Evolutionary conservation across 2,329 filamentous ascomycete genomes (phyloP).

Genomic region (Aspergillus latus): DNA sequence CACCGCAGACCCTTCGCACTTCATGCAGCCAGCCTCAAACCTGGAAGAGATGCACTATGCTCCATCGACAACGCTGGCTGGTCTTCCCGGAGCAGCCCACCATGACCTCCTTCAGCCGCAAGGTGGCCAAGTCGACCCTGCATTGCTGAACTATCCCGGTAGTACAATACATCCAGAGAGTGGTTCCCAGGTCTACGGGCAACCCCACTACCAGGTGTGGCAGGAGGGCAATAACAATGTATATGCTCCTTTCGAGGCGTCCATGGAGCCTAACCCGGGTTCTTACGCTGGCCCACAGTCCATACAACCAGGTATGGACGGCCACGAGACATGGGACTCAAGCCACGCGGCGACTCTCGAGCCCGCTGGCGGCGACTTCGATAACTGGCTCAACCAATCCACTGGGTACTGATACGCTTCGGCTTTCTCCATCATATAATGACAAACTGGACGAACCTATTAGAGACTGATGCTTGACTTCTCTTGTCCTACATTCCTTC

Average conservation of each 20-base stretch:
- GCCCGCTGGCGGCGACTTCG: constrained; percentile 47
- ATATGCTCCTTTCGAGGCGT: constrained; percentile 22
- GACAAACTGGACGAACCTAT: constrained; percentile 13
- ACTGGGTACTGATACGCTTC: constrained; percentile 15
- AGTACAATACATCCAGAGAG: constrained; percentile 19
- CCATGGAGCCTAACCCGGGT: constrained; percentile 18
- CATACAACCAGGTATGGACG: constrained; percentile 30
- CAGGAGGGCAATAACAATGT: constrained; percentile 22
- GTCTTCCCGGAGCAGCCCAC: constrained; percentile 44
- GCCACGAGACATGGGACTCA: constrained; percentile 40
- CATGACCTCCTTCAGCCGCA: constrained; percentile 44
- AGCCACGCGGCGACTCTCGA: constrained; percentile 36
- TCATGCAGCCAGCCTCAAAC: constrained; percentile 52
- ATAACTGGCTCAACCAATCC: constrained; percentile 45
- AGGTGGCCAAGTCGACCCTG: constrained; percentile 43
- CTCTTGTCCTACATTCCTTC: background rate
- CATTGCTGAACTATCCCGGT: constrained; percentile 37
- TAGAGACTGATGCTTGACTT: background rate
- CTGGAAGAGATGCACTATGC: constrained; percentile 36
- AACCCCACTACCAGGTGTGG: constrained; percentile 25
- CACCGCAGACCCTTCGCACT: constrained; percentile 49
- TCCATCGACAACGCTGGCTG: constrained; percentile 41
- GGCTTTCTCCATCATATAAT: background rate
- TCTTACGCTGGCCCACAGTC: constrained; percentile 14
- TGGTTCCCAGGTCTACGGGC: constrained; percentile 18